These are phyloP conservation scores for Apiospora koreana DNA, from an alignment of 2,329 filamentous ascomycete species.

Conservation along the genomic window DNA sequence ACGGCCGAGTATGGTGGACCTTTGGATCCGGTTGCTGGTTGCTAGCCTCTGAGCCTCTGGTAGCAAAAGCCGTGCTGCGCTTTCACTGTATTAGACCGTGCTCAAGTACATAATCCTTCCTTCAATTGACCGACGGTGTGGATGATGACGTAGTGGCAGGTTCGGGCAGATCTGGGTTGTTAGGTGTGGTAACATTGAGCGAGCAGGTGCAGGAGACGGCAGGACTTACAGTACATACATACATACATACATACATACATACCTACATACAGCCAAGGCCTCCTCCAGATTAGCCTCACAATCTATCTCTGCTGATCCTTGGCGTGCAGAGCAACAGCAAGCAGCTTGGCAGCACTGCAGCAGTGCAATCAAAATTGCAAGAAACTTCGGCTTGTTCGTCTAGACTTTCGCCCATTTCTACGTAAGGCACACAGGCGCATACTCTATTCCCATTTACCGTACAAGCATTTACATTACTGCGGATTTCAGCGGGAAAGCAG, in stretches of 20 bases:
- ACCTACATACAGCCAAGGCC: not conserved
- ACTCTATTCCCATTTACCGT: too few relatives aligned
- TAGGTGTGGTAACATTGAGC: not conserved
- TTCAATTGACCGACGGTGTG: not conserved
- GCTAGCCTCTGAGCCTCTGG: not conserved
- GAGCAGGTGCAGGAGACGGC: not conserved
- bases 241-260: too few relatives aligned
- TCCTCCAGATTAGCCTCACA: not conserved
- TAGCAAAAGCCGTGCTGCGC: not conserved
- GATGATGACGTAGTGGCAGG: not conserved
- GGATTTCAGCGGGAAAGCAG: too few relatives aligned
- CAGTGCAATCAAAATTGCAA: not conserved
- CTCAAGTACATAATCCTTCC: not conserved
- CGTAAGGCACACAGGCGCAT: too few relatives aligned
- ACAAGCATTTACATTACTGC: too few relatives aligned
- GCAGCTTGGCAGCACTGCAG: not conserved
- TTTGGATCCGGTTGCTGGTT: not conserved
- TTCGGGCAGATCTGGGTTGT: not conserved
- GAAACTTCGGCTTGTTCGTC: not conserved
- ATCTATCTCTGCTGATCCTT: not conserved
- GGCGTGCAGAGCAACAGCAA: not conserved
- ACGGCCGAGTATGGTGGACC: not conserved
- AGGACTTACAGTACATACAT: too few relatives aligned
- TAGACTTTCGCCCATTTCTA: not conserved
- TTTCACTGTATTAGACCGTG: not conserved